Base-by-base conservation (phyloP, 78 protist genomes). In the Bodo saltans region DNA sequence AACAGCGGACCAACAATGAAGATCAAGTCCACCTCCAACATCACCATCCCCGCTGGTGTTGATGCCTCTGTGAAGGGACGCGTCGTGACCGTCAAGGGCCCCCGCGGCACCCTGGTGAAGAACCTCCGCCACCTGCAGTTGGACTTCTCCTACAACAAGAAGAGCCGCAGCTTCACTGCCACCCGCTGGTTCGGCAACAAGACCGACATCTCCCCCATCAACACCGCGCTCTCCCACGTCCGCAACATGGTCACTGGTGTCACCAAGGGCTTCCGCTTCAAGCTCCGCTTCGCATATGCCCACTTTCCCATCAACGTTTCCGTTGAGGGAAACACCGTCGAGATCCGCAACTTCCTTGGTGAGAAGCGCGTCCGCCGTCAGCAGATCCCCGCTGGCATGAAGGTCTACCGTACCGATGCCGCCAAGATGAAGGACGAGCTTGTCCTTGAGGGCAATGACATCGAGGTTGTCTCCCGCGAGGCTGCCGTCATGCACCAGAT, bases 241-340 rank as follows among this genome's bases (percentile, higher is more conserved):
- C 53, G 85, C 83, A 98, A 97, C 93, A 93, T 97, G 99, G 90
- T 97, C 74, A 93, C 90, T 70, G 99, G 99, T 86, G 99, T 98
- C 42, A 93, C 95, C 80, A 87, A 89, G 83, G 99, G 99, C 39
- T 98, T 74, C 94, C 79, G 87, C 85, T 98, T 96, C 99, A 96
- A 91, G 91, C 95, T 98, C 99, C 90, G 96, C 72, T 88, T 91
- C 68, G 99, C 95, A 78, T 97, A 95, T 83, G 96, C 97, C 4
- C 99, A 97, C 89, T 98, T 98, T 93, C 99, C 99, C 88, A 96
- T 98, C 94, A 88, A 90, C 80, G 92, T 87, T 39, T 67, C 82
- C 35, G 52, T 92, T 84, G 80, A 81, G 37, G 93, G 78, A 52
- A 88, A 69, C 74, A 37, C 26, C 70, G 85, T 98, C 38, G 98